A percentile compares a stretch with the other conserved stretches of the same genome.
Conservation (phyloP, 768 basidiomycete species). For the Cystoderma amianthinum region DNA sequence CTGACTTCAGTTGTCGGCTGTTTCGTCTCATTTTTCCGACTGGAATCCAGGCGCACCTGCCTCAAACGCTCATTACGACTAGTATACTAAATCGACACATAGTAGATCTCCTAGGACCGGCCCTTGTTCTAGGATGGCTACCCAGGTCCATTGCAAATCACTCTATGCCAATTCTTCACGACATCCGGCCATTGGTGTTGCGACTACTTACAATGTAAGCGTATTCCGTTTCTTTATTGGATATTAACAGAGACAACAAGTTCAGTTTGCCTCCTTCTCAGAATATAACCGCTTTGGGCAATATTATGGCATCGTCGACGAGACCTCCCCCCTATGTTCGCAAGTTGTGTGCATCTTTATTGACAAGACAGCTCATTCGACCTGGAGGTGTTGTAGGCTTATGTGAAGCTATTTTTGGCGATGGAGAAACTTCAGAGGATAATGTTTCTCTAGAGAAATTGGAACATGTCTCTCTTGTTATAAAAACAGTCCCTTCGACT, state of each 20-base stretch:
- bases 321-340: constrained; percentile 43
- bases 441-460: constrained; percentile 62
- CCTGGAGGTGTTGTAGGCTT: constrained; percentile 67
- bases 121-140: constrained; percentile 68
- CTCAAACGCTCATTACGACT: constrained; percentile 57
- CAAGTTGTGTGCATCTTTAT: constrained; percentile 52
- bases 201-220: constrained; percentile 61
- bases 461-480: constrained; percentile 60
- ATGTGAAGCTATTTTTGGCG: constrained; percentile 62
- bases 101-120: constrained; percentile 50
- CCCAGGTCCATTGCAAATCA: constrained; percentile 41
- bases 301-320: constrained; percentile 41
- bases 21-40: constrained; percentile 45
- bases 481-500: constrained; percentile 55
- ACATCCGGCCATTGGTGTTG: constrained; percentile 42
- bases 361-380: constrained; percentile 66
- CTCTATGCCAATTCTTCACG: constrained; percentile 30
- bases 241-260: neutral
- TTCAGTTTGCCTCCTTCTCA: constrained; percentile 59
- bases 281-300: constrained; percentile 57
- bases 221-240: constrained; percentile 7
- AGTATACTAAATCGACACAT: constrained; percentile 50
- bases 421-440: constrained; percentile 40
- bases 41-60: constrained; percentile 36
- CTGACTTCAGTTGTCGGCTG: constrained; percentile 33